These are phyloP conservation scores for Leucoagaricus sp. DNA, from an alignment of 1,284 basidiomycete species.

Conservation along the genomic window DNA sequence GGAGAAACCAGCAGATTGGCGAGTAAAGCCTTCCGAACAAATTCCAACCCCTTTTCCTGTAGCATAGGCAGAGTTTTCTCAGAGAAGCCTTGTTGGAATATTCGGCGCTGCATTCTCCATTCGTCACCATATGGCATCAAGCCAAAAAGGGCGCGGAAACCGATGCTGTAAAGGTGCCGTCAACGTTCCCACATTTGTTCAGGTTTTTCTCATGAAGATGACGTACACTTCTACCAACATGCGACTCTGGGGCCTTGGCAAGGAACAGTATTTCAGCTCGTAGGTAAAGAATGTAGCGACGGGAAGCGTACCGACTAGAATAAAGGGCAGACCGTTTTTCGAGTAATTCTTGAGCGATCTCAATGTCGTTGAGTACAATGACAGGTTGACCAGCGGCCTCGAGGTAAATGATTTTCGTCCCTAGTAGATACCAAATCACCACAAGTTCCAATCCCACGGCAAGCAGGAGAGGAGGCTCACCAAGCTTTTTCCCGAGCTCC, in stretches of 20 bases:
- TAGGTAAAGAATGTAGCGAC: neutral
- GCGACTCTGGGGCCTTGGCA: neutral
- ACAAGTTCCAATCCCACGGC: neutral
- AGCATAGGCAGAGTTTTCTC: neutral
- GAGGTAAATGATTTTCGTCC: conserved; percentile 12
- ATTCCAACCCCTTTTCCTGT: neutral
- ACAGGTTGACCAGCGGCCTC: conserved; percentile 7
- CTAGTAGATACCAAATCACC: neutral
- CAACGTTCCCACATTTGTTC: neutral
- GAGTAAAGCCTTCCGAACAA: conserved; percentile 2
- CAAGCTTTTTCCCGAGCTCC: too few species aligned
- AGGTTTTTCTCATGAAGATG: neutral
- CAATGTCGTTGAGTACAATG: conserved; percentile 5
- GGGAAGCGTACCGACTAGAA: conserved; percentile 5
- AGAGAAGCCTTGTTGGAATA: conserved; percentile 13
- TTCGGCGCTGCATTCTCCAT: conserved; percentile 2
- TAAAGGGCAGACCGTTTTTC: conserved; percentile 11
- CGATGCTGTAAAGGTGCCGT: neutral
- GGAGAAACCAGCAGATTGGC: neutral
- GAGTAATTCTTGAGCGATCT: conserved; percentile 6
- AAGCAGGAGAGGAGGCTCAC: neutral
- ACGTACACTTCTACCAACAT: conserved; percentile 2
- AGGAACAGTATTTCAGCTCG: neutral
- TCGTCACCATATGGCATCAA: conserved; percentile 6
- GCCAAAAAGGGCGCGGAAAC: neutral